A percentile compares a stretch with the other conserved stretches of the same genome.
These are phyloP conservation scores for Backusella tarrabulga DNA, from an alignment of 192 early-diverging fungal species.

Conservation along the genomic window DNA sequence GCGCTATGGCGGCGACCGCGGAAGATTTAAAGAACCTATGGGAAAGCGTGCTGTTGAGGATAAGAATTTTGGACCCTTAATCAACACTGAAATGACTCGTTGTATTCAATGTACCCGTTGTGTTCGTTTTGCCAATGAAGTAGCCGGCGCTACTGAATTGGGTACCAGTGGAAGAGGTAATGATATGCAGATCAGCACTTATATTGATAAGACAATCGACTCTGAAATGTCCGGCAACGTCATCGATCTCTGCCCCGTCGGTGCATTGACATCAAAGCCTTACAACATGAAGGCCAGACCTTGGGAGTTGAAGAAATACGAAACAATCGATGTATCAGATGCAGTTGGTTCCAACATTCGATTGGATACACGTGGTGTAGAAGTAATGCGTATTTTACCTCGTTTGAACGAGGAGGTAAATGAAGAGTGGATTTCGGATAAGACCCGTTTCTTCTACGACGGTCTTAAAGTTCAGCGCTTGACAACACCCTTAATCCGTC, in stretches of 20 bases:
- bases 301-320: slow-evolving; percentile 96
- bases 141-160: slow-evolving; percentile 91
- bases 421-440: slow-evolving; percentile 99
- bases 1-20: slow-evolving; percentile 92
- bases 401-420: slow-evolving; percentile 95
- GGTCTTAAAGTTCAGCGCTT: slow-evolving; percentile 94
- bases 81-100: slow-evolving; percentile 94
- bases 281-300: slow-evolving; percentile 91
- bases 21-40: slow-evolving; percentile 76
- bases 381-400: slow-evolving; percentile 96
- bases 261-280: slow-evolving; percentile 94
- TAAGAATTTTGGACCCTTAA: slow-evolving; percentile 94
- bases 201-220: slow-evolving; percentile 80
- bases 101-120: slow-evolving; percentile 99
- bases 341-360: slow-evolving; percentile 95
- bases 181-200: slow-evolving; percentile 98
- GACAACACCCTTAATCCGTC: slow-evolving; percentile 86
- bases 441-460: slow-evolving; percentile 91
- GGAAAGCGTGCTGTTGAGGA: slow-evolving; percentile 97
- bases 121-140: slow-evolving; percentile 96
- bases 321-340: slow-evolving; percentile 92
- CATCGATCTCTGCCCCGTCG: slow-evolving; percentile 97
- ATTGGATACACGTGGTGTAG: slow-evolving; percentile 90
- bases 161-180: slow-evolving; percentile 96
- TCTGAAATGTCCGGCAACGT: slow-evolving; percentile 97